phyloP scores from a whole-genome alignment of 2,329 filamentous ascomycete species.

The Tolypocladium album region DNA sequence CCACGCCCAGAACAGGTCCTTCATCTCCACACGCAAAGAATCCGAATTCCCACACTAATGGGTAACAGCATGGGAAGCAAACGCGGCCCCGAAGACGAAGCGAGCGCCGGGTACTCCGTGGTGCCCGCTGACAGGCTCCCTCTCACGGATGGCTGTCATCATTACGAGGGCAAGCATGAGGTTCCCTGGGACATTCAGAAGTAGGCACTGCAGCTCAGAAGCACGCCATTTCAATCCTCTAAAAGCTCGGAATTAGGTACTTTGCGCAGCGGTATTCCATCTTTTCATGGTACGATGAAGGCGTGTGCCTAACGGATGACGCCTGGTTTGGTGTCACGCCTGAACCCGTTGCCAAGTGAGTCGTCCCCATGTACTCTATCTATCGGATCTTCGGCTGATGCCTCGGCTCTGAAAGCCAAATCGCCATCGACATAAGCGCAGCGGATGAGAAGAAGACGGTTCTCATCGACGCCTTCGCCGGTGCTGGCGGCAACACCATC shows the following conservation, averaged over 20 bases:
- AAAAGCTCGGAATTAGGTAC: conserved; percentile 48
- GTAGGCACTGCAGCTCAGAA: conserved; percentile 33
- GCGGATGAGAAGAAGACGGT: conserved; percentile 46
- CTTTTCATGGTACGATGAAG: conserved; percentile 79
- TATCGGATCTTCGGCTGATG: not conserved
- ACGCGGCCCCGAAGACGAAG: conserved; percentile 5
- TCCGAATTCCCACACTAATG: not conserved
- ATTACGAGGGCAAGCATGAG: conserved; percentile 60
- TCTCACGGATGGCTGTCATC: conserved; percentile 56
- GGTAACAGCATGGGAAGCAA: conserved; percentile 6
- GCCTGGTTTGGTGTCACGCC: conserved; percentile 97
- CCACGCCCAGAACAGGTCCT: not conserved
- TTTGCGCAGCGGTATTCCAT: conserved; percentile 83
- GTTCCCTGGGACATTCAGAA: conserved; percentile 81
- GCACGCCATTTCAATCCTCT: not conserved
- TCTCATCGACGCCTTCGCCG: conserved; percentile 82
- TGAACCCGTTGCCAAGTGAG: conserved; percentile 76
- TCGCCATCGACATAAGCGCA: conserved; percentile 55
- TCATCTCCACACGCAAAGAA: not conserved
- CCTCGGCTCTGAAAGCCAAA: not conserved
- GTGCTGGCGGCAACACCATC: conserved; percentile 87
- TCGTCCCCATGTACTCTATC: not conserved
- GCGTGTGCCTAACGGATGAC: conserved; percentile 82
- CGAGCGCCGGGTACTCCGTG: conserved; percentile 17
- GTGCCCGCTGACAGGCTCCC: conserved; percentile 33